Percentiles rank a stretch among this genome's conserved stretches.
Conservation (phyloP, 2,329 filamentous ascomycete genomes). For the Blumeria hordei region DNA sequence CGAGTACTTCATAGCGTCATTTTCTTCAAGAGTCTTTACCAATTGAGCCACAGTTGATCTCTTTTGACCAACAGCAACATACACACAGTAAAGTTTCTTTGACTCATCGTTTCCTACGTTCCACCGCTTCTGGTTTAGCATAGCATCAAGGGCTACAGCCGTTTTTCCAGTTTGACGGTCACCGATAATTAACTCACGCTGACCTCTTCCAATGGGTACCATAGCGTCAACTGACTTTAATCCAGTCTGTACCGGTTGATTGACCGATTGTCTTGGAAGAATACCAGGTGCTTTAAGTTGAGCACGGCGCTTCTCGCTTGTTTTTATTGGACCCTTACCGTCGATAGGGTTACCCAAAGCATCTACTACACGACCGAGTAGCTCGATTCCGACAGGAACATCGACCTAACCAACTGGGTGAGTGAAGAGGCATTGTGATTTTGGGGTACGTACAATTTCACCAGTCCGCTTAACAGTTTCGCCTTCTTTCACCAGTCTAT, state of each 20-base stretch:
- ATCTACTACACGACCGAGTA: constrained; percentile 96
- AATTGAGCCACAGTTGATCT: constrained; percentile 97
- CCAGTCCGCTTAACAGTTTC: constrained; percentile 99
- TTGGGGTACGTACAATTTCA: constrained; percentile 62
- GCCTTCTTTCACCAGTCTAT: constrained; percentile 98
- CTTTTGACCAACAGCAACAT: constrained; percentile 98
- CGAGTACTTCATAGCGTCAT: constrained; percentile 97
- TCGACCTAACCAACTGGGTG: constrained; percentile 41
- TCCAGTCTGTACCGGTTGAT: constrained; percentile 97
- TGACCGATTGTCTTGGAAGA: constrained; percentile 88
- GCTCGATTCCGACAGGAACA: constrained; percentile 73
- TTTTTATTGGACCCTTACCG: constrained; percentile 92
- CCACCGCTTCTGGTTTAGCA: constrained; percentile 99
- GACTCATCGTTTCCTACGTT: constrained; percentile 67
- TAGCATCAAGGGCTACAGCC: constrained; percentile 89
- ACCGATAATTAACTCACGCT: constrained; percentile 99
- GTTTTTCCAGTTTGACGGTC: constrained; percentile 99
- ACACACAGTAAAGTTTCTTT: constrained; percentile 99
- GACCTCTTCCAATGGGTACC: constrained; percentile 98
- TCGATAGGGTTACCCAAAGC: constrained; percentile 98
- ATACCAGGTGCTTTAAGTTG: constrained; percentile 99
- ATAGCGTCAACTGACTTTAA: constrained; percentile 98
- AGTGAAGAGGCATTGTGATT: constrained; percentile 9
- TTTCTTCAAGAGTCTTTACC: constrained; percentile 99
- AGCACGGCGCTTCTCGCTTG: constrained; percentile 78